Base-by-base conservation (phyloP, 202 grass and related monocot species). In the Brachypodium distachyon region DNA sequence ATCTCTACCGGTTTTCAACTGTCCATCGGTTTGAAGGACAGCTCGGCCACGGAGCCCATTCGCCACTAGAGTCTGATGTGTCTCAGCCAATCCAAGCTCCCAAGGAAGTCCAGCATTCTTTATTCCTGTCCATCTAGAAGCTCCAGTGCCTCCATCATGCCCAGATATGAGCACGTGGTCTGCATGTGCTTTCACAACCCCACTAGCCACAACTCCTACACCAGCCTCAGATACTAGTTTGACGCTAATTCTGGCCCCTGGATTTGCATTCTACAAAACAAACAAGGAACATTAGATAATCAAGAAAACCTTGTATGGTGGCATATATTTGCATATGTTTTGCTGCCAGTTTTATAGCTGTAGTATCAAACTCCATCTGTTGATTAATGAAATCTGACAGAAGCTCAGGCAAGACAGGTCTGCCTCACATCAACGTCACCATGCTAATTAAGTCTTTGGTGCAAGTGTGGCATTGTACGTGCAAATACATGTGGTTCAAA, bases 31-130 rank as follows among this genome's bases (percentile, higher is more conserved):
- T 83, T 99, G 96, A 34, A 99, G 60, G 60, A 96, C 87, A 37
- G 96, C 92, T 75, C 96, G 87, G 50, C 96, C 96, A 83, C 96
- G 92, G 34, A 99, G 89, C 43, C 89, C 85, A 85, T 99, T 99
- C 65, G 87, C 85, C 48, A 99, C 92, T 68, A 99, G 76, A 80
- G 96, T 99, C 87, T 99, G 96, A 69, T 99, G 96, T 50, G 96
- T 93, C 80, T 99, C 96, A 11, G 89, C 96, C 78, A 99, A 88
- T 28, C 96, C 96, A 80, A 99, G 96, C 81, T 99, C 96, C 96
- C 96, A 99, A 25, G 96, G 96, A 75, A 99, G 96, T 44, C 96
- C 96, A 57, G 96, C 96, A 92, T 96, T 99, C 80, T 99, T 99
- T 59, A 99, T 99, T 67, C 96, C 96, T 10, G 96, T 99, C 96